These are phyloP conservation scores for Sordariomycetes sp. DNA, from an alignment of 2,329 filamentous ascomycete genomes.

Conservation along the genomic window DNA sequence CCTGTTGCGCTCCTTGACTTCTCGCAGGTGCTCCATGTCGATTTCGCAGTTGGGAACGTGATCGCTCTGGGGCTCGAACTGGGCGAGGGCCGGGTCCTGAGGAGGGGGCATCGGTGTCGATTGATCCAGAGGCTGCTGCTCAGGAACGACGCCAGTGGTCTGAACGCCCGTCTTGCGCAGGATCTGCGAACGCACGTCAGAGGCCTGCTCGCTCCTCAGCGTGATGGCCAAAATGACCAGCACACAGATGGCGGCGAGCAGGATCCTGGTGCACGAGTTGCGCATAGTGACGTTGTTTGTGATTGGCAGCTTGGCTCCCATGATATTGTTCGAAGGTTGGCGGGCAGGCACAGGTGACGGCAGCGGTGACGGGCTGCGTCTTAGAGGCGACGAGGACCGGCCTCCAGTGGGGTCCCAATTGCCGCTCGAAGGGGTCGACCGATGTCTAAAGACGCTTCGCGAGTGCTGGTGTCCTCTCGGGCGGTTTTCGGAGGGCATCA, in stretches of 20 bases:
- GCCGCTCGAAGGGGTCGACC: no score
- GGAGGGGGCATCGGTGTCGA: constrained; percentile 9
- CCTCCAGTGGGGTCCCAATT: background rate
- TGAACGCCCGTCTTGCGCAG: constrained; percentile 22
- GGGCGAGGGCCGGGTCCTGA: constrained; percentile 7
- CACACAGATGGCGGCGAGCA: constrained; percentile 32
- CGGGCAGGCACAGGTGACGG: background rate
- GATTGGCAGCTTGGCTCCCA: constrained; percentile 29
- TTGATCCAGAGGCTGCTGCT: constrained; percentile 19
- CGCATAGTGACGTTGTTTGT: constrained; percentile 36
- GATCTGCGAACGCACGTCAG: constrained; percentile 30
- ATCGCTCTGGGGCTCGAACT: constrained; percentile 8
- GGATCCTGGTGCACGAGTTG: constrained; percentile 34
- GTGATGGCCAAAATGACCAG: constrained; percentile 31
- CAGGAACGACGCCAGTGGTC: constrained; percentile 12
- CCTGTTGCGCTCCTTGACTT: constrained; percentile 34
- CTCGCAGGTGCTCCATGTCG: constrained; percentile 34
- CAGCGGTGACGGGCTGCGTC: background rate
- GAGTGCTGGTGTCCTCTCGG: constrained; percentile 2
- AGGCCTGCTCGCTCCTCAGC: constrained; percentile 26
- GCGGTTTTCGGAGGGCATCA: background rate
- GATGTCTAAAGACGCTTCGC: constrained; percentile 1
- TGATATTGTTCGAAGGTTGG: constrained; percentile 8
- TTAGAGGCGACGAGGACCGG: background rate
- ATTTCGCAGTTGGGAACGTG: constrained; percentile 39